phyloP scores from a whole-genome alignment of 176 grass and related monocot genomes.

The Tillandsia fasciculata region DNA sequence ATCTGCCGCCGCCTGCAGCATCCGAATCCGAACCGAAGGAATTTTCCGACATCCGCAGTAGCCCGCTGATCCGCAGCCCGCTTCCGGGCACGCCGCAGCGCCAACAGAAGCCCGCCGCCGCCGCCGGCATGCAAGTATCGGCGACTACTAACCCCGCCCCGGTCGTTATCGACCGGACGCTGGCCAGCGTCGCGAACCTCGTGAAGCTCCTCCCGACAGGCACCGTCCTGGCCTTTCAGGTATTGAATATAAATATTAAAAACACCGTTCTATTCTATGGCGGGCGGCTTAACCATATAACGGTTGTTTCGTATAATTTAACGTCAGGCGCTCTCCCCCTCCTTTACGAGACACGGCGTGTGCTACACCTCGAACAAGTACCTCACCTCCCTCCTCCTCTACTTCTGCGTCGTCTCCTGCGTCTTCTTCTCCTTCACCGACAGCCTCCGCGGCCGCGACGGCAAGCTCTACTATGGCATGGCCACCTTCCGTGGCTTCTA shows the following conservation, averaged over 20 bases:
- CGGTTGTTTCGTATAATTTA: too few relatives aligned
- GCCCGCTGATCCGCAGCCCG: too few relatives aligned
- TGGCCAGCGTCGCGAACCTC: conserved; percentile 30
- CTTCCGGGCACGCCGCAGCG: too few relatives aligned
- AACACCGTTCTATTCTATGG: too few relatives aligned
- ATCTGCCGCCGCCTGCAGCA: too few relatives aligned
- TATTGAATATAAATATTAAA: too few relatives aligned
- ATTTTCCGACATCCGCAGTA: too few relatives aligned
- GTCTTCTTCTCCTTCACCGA: conserved; percentile 40
- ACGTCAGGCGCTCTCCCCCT: conserved; percentile 11
- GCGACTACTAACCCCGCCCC: neutral
- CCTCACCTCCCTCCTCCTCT: conserved; percentile 22
- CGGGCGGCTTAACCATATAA: too few relatives aligned
- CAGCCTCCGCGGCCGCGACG: conserved; percentile 27
- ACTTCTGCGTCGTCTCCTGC: conserved; percentile 18
- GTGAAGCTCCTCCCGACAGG: conserved; percentile 39
- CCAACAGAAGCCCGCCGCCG: neutral
- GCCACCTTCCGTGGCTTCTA: conserved; percentile 32
- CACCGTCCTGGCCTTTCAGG: conserved; percentile 37
- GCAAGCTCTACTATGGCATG: conserved; percentile 48
- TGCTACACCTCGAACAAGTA: conserved; percentile 27
- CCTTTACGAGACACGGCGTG: conserved; percentile 28
- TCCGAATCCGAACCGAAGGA: too few relatives aligned
- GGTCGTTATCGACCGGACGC: neutral
- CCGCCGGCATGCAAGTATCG: neutral